A percentile compares a stretch with the other conserved stretches of the same genome.
These are phyloP conservation scores for Pseudogymnoascus sp. DNA, from an alignment of 2,329 filamentous ascomycete species.

Conservation along the genomic window DNA sequence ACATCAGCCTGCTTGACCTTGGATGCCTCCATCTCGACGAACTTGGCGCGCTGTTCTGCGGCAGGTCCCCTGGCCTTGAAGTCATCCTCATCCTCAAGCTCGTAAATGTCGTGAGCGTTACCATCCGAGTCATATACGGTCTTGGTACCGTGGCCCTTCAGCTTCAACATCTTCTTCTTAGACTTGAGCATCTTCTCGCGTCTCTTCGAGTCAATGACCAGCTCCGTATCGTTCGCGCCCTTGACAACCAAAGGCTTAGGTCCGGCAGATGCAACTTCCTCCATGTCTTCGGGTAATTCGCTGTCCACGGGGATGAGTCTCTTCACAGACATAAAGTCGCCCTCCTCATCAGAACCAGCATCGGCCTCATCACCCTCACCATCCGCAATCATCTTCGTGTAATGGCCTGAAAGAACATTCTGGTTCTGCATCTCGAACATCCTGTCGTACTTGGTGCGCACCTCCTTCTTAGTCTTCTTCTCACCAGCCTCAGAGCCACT, in stretches of 20 bases:
- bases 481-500: slow-evolving; percentile 46
- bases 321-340: slow-evolving; percentile 85
- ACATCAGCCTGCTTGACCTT: slow-evolving; percentile 69
- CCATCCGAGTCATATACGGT: slow-evolving; percentile 91
- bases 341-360: slow-evolving; percentile 54
- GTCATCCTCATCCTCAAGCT: slow-evolving; percentile 75
- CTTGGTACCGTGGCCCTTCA: slow-evolving; percentile 78
- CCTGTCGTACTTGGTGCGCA: slow-evolving; percentile 90
- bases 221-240: slow-evolving; percentile 59
- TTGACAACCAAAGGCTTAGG: slow-evolving; percentile 52
- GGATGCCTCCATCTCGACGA: slow-evolving; percentile 67
- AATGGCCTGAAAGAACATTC: slow-evolving; percentile 89
- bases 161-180: slow-evolving; percentile 88
- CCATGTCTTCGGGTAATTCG: slow-evolving; percentile 34
- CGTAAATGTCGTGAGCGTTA: slow-evolving; percentile 75
- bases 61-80: slow-evolving; percentile 70
- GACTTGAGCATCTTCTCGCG: slow-evolving; percentile 90
- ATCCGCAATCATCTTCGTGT: slow-evolving; percentile 72
- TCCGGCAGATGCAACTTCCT: slow-evolving; percentile 35
- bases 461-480: slow-evolving; percentile 54
- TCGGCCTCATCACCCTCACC: slow-evolving; percentile 38
- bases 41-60: slow-evolving; percentile 66
- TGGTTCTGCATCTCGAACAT: slow-evolving; percentile 98
- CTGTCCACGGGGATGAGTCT: slow-evolving; percentile 70
- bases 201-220: slow-evolving; percentile 88